These are phyloP conservation scores for Termitomyces titanicus DNA, from an alignment of 768 basidiomycete species.

Conservation along the genomic window DNA sequence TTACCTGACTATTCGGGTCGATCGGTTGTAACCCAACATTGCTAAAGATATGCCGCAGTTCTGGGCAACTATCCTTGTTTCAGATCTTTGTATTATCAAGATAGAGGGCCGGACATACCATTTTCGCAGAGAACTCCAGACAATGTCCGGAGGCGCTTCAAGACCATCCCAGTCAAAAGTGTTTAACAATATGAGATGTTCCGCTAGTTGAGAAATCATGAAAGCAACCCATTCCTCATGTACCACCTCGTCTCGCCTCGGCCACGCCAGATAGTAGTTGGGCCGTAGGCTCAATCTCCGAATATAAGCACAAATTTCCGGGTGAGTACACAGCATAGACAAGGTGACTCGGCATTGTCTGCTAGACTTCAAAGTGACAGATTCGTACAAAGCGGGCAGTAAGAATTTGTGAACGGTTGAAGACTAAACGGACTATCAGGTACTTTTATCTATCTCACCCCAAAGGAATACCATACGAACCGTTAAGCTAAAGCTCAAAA, in stretches of 20 bases:
- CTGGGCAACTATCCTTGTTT: constrained; percentile 32
- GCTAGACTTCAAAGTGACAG: constrained; percentile 41
- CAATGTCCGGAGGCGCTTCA: constrained; percentile 37
- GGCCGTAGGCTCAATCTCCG: constrained; percentile 43
- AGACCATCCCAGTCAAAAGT: constrained; percentile 53
- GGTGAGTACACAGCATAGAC: constrained; percentile 28
- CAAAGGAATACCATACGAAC: constrained; percentile 27
- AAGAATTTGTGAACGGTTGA: constrained; percentile 27
- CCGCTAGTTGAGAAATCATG: constrained; percentile 31
- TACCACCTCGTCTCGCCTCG: constrained; percentile 35
- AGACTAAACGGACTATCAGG: constrained; percentile 22
- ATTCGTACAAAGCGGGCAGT: constrained; percentile 39
- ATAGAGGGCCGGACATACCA: constrained; percentile 26
- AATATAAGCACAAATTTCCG: constrained; percentile 35
- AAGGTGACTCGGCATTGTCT: constrained; percentile 34
- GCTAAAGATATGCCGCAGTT: constrained; percentile 39
- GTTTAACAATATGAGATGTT: constrained; percentile 28
- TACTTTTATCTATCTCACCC: not conserved
- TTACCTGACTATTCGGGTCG: constrained; percentile 29
- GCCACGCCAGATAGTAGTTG: constrained; percentile 52
- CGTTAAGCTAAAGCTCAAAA: constrained; percentile 38
- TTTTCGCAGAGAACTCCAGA: constrained; percentile 38
- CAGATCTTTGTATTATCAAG: not conserved
- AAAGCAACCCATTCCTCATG: constrained; percentile 39
- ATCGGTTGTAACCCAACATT: constrained; percentile 38